phyloP scores from a whole-genome alignment of 2,329 filamentous ascomycete genomes.

The Furcasterigmium furcatum region DNA sequence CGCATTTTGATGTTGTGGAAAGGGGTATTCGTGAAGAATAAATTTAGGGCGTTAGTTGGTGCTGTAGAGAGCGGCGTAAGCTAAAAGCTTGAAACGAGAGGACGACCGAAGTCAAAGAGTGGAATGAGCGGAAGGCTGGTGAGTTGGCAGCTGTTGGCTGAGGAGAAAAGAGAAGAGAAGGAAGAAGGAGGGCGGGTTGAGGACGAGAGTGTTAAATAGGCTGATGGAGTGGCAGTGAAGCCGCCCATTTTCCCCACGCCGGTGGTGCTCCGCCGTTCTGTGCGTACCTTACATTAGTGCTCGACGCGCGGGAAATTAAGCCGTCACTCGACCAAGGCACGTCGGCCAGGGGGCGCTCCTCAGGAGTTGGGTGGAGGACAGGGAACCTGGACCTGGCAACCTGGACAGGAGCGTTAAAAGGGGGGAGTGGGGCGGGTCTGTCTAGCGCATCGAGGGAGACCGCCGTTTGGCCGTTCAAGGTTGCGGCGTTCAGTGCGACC shows the following conservation, averaged over 20 bases:
- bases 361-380: not conserved
- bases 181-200: conserved; percentile 5
- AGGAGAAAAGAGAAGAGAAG: conserved; percentile 24
- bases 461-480: not conserved
- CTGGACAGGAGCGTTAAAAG: not conserved
- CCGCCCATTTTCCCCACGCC: not conserved
- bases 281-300: not conserved
- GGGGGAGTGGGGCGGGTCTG: not conserved
- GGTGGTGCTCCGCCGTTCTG: not conserved
- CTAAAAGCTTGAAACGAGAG: conserved; percentile 45
- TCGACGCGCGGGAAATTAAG: not conserved
- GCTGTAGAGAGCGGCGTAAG: conserved; percentile 26
- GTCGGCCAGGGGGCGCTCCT: not conserved
- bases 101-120: conserved; percentile 54
- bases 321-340: not conserved
- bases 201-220: conserved; percentile 1
- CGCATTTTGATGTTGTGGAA: conserved; percentile 52
- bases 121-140: conserved; percentile 28
- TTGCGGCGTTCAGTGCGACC: not conserved
- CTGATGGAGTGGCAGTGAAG: not conserved
- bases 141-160: conserved; percentile 41
- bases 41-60: conserved; percentile 22
- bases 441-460: not conserved
- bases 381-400: no score
- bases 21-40: no score